phyloP scores from a whole-genome alignment of 148 eudicot genomes.

The Cornus suecica region DNA sequence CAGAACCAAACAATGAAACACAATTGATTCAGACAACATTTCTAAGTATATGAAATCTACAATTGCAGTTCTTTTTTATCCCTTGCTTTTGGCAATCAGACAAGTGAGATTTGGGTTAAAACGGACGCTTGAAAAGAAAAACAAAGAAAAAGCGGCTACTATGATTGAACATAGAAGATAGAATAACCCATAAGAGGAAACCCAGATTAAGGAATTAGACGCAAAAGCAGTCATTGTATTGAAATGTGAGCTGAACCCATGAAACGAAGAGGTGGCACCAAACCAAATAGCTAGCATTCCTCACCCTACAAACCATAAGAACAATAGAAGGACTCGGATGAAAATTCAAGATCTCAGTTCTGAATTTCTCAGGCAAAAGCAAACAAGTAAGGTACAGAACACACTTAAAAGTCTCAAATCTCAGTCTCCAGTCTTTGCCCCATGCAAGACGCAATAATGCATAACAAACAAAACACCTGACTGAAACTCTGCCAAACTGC shows the following conservation, averaged over 20 bases:
- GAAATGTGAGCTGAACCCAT: background rate
- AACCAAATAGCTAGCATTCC: background rate
- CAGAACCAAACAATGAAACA: constrained; percentile 9
- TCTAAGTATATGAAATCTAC: background rate
- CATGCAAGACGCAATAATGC: background rate
- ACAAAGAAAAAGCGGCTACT: too few species aligned
- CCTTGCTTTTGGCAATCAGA: background rate
- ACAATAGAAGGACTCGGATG: background rate
- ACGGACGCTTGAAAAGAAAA: background rate
- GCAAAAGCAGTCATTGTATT: background rate
- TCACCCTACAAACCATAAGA: background rate
- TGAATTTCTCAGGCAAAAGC: background rate
- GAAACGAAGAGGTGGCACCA: background rate
- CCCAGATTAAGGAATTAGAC: too few species aligned
- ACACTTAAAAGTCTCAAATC: too few species aligned
- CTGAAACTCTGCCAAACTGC: too few species aligned
- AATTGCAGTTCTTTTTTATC: background rate
- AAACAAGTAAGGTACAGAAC: too few species aligned
- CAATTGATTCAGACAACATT: background rate
- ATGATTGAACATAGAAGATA: too few species aligned
- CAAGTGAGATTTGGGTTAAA: background rate
- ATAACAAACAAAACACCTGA: background rate
- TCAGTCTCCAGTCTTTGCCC: background rate
- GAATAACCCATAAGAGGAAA: too few species aligned
- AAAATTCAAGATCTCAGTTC: background rate